Evolutionary conservation across 2,329 filamentous ascomycete genomes (phyloP), one percentile per base, ranked within the genome.

Genomic region (Diaporthe australafricana): DNA sequence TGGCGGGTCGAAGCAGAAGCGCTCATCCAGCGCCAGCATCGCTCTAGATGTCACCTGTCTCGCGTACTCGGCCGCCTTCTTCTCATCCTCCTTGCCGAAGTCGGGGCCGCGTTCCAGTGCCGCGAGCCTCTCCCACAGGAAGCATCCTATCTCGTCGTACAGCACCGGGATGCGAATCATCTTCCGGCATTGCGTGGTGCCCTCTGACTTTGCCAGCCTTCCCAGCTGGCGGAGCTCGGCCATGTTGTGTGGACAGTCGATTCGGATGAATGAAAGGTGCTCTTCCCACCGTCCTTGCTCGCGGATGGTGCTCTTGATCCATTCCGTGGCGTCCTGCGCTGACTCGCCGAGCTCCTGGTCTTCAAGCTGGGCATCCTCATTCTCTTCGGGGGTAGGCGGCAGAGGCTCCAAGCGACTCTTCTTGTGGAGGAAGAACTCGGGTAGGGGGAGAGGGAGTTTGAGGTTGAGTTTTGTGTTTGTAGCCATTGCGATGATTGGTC

Each of bases 141-240:
- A 71, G 20, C 52, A 50, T 40, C 72, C 75, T 8, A 78, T 75
- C 72, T 78, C 74, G 32, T 77, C 75, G 66, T 76, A 70, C 45
- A 78, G 73, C 38, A 75, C 75, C 8, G 78, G 77, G 25, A 75
- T 74, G 12, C 73, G 73, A 25, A 79, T 56, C n/a, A 79, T 74
- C 32, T 70, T 67, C 12, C 67, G 56, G 70, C 77, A 78, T 32
- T 66, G 66, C 7, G 16, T 68, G 8, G 68, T 71, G 22, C 78
- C 78, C 35, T 75, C 70, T 11, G 30, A 30, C 27, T 67, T 35
- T 6, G 63, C 47, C 4, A 78, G 55, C 30, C 48, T 56, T 8
- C 78, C 78, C 25, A 78, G 40, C 25, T 55, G 40, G 38, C 35
- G 72, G 12, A 79, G 74, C 68, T 76, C 74, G 47, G 35, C 17